Conservation (phyloP, 2,329 filamentous ascomycete species). For the Hymenoscyphus repandus region DNA sequence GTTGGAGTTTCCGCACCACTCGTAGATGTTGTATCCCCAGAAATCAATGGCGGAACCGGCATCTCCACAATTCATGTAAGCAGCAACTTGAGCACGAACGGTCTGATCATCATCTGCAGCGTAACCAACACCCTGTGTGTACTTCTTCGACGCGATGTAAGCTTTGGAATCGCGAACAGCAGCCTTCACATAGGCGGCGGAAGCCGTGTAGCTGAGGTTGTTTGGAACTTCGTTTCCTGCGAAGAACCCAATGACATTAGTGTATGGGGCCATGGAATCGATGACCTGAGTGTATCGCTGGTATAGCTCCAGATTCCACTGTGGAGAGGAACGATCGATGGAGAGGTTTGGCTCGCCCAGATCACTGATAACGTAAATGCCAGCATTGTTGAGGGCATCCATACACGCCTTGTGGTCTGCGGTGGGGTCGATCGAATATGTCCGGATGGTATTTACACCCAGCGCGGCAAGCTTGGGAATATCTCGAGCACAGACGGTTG, state of each 20-base stretch:
- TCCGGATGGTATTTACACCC: conserved; percentile 86
- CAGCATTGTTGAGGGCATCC: conserved; percentile 70
- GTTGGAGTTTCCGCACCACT: conserved; percentile 85
- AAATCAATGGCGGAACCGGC: conserved; percentile 71
- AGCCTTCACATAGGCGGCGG: conserved; percentile 93
- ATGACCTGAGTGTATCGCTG: conserved; percentile 78
- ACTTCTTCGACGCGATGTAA: conserved; percentile 76
- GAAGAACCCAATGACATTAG: conserved; percentile 95
- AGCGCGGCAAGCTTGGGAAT: conserved; percentile 73
- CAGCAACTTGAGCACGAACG: conserved; percentile 73
- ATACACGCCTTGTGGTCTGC: conserved; percentile 78
- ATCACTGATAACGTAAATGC: conserved; percentile 94
- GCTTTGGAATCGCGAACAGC: conserved; percentile 92
- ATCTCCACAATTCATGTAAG: conserved; percentile 90
- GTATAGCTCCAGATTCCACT: conserved; percentile 76
- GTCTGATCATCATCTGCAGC: conserved; percentile 86
- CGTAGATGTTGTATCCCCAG: conserved; percentile 99
- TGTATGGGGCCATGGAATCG: conserved; percentile 73
- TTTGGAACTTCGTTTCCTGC: conserved; percentile 97
- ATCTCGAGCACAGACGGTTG: conserved; percentile 70
- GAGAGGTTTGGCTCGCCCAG: conserved; percentile 73
- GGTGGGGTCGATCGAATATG: conserved; percentile 83
- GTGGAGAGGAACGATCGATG: conserved; percentile 74
- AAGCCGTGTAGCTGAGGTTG: conserved; percentile 75
- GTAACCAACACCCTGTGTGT: conserved; percentile 82